Evolutionary conservation across 257 asterid genomes (phyloP), one percentile per base, ranked within the genome.

Genomic region (Capsicum chinense): DNA sequence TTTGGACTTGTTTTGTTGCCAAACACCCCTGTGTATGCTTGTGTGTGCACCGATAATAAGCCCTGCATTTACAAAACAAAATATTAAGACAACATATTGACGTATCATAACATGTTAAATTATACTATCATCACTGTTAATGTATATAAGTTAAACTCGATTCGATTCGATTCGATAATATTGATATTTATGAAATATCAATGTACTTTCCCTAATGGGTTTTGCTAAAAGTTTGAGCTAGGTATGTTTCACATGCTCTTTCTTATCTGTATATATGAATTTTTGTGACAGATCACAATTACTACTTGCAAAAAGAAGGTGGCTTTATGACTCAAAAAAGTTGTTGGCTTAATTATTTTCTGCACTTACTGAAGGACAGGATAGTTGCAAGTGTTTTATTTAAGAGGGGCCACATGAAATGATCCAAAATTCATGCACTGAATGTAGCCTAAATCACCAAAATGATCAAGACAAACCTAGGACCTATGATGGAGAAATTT

Each of bases 41-140:
- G 86, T 94, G 95, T 39, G 97, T 94, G 90, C 99, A 95, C 73
- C 99, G 68, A 42, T 94, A 95, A 68, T 95, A 95, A 0, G 97
- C 94, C 88, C 99, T 95, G 92, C 52, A 15, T 84, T 15, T 9
- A 6, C 82, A 37, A 52, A 50, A 12, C 1, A 6, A 11, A 19
- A 71, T 6, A 9, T 16, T 1, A 56, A 56, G 19, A 6, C 42
- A 47, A 73, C 80, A 67, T 11, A 66, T 9, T 11, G 12, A 67
- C 5, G 6, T 62, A 19, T 19, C 9, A 62, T 1, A 19, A 62
- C 14, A 62, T 0, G 37, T 62, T 66, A 58, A 58, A 58, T 16
- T 58, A 58, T 4, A 56, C 0, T 5, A 4, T 56, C 15, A 7
- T 56, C 17, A 16, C 2, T 16, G 26, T 58, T 7, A 17, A 16